Base-by-base conservation (phyloP, 129 eudicot species). In the Centrapalus pauciflorus region DNA sequence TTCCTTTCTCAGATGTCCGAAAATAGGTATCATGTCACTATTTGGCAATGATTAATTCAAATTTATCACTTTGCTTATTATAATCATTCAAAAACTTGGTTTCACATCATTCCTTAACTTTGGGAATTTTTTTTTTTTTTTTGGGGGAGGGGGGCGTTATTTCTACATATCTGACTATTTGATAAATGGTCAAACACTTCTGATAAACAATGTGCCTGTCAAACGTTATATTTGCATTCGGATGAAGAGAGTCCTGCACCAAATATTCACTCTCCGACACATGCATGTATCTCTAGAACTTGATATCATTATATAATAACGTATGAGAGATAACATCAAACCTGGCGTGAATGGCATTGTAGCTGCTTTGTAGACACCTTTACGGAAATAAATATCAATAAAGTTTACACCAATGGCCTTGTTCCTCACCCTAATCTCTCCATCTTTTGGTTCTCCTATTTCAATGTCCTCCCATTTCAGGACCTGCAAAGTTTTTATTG, bases 391-490 rank as follows among this genome's bases (percentile, higher is more conserved):
- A 35, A 83, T 52, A 79, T 90, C 97, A 13, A 90, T 87, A 52
- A 87, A 87, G 25, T 91, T 91, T n/a, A 91, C 74, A 21, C 97
- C 97, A 73, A 91, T 79, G 71, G 97, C 96, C 73, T 82, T 87
- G 76, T 87, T 84, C 70, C 46, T 87, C 71, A 91, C 96, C 64
- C 74, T 84, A 69, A 91, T 56, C 78, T 91, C 97, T 51, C 97
- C 97, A 55, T 91, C 90, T 71, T 85, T 91, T 32, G 97, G 97
- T 48, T 87, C 83, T 52, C 96, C 96, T 23, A 91, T 72, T 77
- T 83, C 90, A 71, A 91, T 73, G 61, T 91, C 96, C 77, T 91
- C 97, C 97, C 94, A 87, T 68, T 91, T 85, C 77, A 91, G 64
- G 37, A 87, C 96, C 97, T 91, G 75, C 19, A 19, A 16, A 3